These are phyloP conservation scores for Claviceps paspali DNA, from an alignment of 2,329 filamentous ascomycete species.

Conservation along the genomic window DNA sequence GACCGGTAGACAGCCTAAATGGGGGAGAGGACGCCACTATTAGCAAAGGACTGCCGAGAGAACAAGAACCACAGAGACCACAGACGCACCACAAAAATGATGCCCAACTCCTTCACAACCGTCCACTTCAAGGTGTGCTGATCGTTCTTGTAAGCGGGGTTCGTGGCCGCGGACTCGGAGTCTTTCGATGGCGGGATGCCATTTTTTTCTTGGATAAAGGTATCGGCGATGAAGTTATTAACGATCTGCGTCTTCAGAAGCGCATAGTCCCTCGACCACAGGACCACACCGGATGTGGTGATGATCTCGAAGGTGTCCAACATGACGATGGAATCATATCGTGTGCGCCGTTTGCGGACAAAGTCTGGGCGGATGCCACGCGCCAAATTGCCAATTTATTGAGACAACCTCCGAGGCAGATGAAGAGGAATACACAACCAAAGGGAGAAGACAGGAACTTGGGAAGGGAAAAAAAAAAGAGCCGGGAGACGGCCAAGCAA, in stretches of 20 bases:
- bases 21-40: background rate
- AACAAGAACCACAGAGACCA: background rate
- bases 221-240: constrained; percentile 89
- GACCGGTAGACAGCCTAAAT: constrained; percentile 90
- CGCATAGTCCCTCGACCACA: constrained; percentile 84
- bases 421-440: too few species aligned
- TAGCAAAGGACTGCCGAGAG: background rate
- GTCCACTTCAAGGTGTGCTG: constrained; percentile 95
- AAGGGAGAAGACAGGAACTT: background rate
- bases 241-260: constrained; percentile 57
- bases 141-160: constrained; percentile 72
- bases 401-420: too few species aligned
- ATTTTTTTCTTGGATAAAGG: constrained; percentile 91
- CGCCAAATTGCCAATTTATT: background rate
- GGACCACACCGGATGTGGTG: constrained; percentile 87
- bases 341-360: background rate
- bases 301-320: constrained; percentile 94
- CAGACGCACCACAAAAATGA: constrained; percentile 72
- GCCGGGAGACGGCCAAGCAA: background rate
- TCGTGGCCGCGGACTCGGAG: constrained; percentile 36
- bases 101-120: constrained; percentile 74
- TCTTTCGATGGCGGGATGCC: constrained; percentile 45
- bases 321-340: constrained; percentile 41
- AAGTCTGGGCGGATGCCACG: background rate
- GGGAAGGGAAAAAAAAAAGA: background rate